Evolutionary conservation across 805 yeast genomes (phyloP).

Genomic region (Hanseniaspora nectarophila): DNA sequence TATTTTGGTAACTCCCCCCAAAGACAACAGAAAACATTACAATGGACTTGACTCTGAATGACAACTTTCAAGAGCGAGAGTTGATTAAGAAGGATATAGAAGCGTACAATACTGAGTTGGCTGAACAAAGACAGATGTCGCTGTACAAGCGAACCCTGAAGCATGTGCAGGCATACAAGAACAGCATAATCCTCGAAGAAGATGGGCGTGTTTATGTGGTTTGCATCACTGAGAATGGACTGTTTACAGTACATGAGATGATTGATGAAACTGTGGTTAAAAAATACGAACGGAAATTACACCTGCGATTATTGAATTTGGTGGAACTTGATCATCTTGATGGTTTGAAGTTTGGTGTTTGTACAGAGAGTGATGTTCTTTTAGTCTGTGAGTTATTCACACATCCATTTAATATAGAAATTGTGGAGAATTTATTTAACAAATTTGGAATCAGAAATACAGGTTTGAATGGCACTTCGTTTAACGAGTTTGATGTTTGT

Average conservation of each 20-base stretch:
- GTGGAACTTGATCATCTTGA: neutral
- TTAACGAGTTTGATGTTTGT: neutral
- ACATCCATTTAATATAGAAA: neutral
- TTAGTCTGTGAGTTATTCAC: neutral
- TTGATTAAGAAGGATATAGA: neutral
- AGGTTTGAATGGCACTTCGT: neutral
- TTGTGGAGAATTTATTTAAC: neutral
- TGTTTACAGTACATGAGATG: neutral
- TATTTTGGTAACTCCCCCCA: neutral
- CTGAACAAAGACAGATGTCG: neutral
- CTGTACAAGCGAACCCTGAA: conserved; percentile 4
- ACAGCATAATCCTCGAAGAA: neutral
- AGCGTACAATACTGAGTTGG: neutral
- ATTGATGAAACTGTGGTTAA: neutral
- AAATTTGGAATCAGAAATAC: neutral
- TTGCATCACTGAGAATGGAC: neutral
- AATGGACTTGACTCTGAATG: neutral
- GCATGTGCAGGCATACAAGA: neutral
- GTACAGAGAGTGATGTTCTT: neutral
- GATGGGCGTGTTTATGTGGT: neutral
- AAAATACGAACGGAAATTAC: neutral
- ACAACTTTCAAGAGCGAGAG: neutral
- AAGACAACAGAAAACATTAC: neutral
- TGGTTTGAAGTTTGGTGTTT: neutral
- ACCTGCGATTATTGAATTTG: neutral